Conservation (phyloP, 2,329 filamentous ascomycete species). For the Apiospora pterosperma region DNA sequence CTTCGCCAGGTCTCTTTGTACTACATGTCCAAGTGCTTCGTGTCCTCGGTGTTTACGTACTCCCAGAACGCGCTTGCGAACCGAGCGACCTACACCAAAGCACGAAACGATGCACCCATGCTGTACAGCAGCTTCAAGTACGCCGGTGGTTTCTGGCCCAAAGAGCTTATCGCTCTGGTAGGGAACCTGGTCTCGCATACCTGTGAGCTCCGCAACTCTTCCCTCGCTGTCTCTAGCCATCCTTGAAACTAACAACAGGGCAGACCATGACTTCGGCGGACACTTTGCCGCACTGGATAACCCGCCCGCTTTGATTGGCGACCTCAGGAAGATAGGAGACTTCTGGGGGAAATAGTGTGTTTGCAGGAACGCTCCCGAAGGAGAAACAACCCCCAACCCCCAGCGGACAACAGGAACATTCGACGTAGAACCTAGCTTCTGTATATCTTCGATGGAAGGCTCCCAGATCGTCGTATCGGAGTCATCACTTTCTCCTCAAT, state of each 20-base stretch:
- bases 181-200: slow-evolving; percentile 12
- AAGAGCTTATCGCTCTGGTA: slow-evolving; percentile 4
- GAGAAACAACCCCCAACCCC: too few species aligned
- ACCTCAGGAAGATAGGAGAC: slow-evolving; percentile 13
- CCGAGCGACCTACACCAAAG: slow-evolving; percentile 30
- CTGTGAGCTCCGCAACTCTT: slow-evolving; percentile 5
- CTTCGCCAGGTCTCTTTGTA: slow-evolving; percentile 14
- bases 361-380: background rate
- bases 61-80: slow-evolving; percentile 33
- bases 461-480: too few species aligned
- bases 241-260: background rate
- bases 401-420: too few species aligned
- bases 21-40: slow-evolving; percentile 13
- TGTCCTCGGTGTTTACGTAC: slow-evolving; percentile 34
- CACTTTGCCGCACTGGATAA: slow-evolving; percentile 17
- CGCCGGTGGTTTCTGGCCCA: slow-evolving; percentile 14
- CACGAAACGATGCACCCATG: slow-evolving; percentile 15
- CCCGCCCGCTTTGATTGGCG: slow-evolving; percentile 14
- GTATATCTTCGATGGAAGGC: too few species aligned
- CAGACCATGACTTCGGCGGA: slow-evolving; percentile 17
- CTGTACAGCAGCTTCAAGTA: slow-evolving; percentile 17
- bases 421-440: too few species aligned
- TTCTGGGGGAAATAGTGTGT: slow-evolving; percentile 8
- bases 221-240: background rate
- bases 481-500: too few species aligned